Evolutionary conservation across 2,329 filamentous ascomycete species (phyloP), one percentile per base, ranked within the genome.

Genomic region (Phaeosphaeria sp.): DNA sequence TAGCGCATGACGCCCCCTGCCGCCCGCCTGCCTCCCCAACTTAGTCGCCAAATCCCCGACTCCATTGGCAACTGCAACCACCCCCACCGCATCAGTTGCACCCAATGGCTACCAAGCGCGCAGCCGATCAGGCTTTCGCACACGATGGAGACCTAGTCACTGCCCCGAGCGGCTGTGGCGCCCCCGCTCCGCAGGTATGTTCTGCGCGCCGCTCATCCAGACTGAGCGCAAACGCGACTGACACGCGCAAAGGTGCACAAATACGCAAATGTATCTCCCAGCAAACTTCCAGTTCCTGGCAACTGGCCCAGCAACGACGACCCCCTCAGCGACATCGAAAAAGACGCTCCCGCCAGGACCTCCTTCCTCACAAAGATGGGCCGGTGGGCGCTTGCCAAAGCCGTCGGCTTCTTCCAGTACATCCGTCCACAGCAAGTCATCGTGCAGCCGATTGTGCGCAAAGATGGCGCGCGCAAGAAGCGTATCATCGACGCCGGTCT

Each of bases 391-490:
- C 42, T 69, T 25, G 18, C 51, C 9, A 59, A 55, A 36, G 49
- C 68, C 18, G 49, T 67, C 54, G 36, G 30, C 30, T 13, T 36
- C 30, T 36, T 7, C 30, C 30, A 36, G 6, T 36, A 36, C 30
- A 36, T 36, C 13, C 30, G 30, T 11, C 30, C 30, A 7, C 69
- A 68, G 43, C 47, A 51, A 25, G 67, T 74, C 42, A 50, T 58
- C 36, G 67, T 65, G 13, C 57, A 69, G 6, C 62, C 68, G 1
- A 42, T 72, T 23, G 20, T 60, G 20, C 61, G 63, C 50, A 51
- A 54, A 6, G 62, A 69, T 27, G 71, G 68, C 33, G 63, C 69
- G 22, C 64, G 59, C 43, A 75, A 75, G 66, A 70, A 67, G 62
- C 70, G 72, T 46, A 62, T 75, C 25, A 33, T 75, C 30, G 69